Base-by-base conservation (phyloP, 305 asterid species). In the Rubia tinctorum region DNA sequence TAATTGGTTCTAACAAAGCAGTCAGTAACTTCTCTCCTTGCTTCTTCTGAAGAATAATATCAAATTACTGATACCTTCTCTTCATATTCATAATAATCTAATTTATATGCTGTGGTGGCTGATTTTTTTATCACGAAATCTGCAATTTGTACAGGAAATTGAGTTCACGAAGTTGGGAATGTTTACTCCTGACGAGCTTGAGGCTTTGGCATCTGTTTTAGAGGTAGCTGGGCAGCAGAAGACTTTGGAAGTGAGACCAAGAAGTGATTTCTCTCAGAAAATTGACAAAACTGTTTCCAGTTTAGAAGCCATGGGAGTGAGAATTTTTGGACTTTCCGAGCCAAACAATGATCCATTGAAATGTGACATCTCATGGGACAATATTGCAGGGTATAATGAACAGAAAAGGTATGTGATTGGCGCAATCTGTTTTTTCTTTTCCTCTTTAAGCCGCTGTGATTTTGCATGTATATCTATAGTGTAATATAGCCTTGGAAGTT, bases 121-220 rank as follows among this genome's bases (percentile, higher is more conserved):
- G 30, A 68, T 2, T 68, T 66, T 42, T 5, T 66, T 13, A 72
- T 74, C 44, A 67, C 74, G 64, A 30, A 73, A 79, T 75, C 71
- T 58, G 73, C 73, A 55, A 45, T 56, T 8, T 75, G 18, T 80
- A 80, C 91, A 95, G 99, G 99, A 95, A 84, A 82, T 95, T 75
- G 99, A 95, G 85, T 92, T 95, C 85, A 90, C 89, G 90, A 95
- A 92, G 86, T 82, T 73, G 56, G 94, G 96, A 67, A 92, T 93
- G 79, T 92, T 88, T 83, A 89, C 87, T 76, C 73, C 75, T 27
- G 91, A 95, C 42, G 99, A 95, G 88, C 96, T 95, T 81, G 95
- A 95, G 77, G 93, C 94, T 73, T 79, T 92, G 81, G 99, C 84
- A 40, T 86, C 91, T 66, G 81, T 85, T 77, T 71, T 95, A 76